phyloP scores from a whole-genome alignment of 306 rosid species.

The Aeschynomene evenia region DNA sequence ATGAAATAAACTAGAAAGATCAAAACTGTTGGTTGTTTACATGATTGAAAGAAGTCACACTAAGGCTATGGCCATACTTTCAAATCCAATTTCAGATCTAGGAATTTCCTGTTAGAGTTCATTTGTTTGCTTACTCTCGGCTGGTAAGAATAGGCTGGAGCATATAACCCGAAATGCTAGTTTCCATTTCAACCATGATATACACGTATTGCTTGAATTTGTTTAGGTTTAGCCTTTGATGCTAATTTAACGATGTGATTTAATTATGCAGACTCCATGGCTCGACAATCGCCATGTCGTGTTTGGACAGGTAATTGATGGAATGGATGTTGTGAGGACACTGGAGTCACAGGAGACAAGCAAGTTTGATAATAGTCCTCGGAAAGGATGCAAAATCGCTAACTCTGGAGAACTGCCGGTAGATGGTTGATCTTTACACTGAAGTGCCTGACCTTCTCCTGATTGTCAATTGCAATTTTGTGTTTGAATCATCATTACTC shows the following conservation, averaged over 20 bases:
- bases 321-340: constrained; percentile 59
- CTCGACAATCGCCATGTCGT: constrained; percentile 81
- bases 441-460: constrained; percentile 27
- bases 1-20: background rate
- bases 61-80: background rate
- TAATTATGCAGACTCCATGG: constrained; percentile 76
- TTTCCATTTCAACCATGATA: background rate
- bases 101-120: background rate
- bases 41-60: background rate
- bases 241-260: constrained; percentile 19
- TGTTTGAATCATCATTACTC: background rate
- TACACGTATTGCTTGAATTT: background rate
- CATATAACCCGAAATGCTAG: background rate
- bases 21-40: background rate
- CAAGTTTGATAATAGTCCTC: constrained; percentile 53
- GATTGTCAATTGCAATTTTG: constrained; percentile 26
- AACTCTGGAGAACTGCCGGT: constrained; percentile 64
- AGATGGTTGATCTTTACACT: constrained; percentile 45
- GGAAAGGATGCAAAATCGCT: constrained; percentile 59
- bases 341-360: constrained; percentile 71
- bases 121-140: background rate
- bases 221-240: constrained; percentile 27
- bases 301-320: constrained; percentile 71
- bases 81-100: background rate
- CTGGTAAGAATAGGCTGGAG: background rate